Evolutionary conservation across 1,139 yeast species (phyloP).

Genomic region (Blastobotrys illinoisensis): DNA sequence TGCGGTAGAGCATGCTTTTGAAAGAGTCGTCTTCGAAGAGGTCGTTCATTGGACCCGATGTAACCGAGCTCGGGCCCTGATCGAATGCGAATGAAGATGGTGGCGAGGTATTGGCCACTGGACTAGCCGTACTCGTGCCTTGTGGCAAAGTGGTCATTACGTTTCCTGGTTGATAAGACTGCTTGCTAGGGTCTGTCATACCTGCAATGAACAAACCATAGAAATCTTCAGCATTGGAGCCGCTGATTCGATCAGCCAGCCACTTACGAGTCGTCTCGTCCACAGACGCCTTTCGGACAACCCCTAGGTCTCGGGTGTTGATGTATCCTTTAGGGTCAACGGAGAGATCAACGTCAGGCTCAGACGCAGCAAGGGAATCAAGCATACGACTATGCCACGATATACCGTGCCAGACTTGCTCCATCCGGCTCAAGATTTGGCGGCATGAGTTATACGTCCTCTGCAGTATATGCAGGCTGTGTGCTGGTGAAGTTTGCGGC

Average conservation of each 20-base stretch:
- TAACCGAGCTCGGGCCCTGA: background rate
- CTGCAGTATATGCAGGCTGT: slow-evolving; percentile 21
- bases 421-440: slow-evolving; percentile 23
- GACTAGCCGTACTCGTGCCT: background rate
- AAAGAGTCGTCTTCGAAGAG: slow-evolving; percentile 17
- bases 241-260: slow-evolving; percentile 22
- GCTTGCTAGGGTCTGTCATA: slow-evolving; percentile 15
- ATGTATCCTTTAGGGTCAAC: slow-evolving; percentile 20
- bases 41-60: background rate
- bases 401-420: slow-evolving; percentile 26
- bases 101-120: background rate
- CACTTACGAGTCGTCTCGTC: slow-evolving; percentile 25
- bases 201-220: slow-evolving; percentile 26
- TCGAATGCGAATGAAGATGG: background rate
- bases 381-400: slow-evolving; percentile 26
- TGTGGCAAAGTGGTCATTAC: background rate
- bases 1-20: slow-evolving; percentile 20
- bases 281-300: slow-evolving; percentile 22
- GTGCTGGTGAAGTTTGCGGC: slow-evolving; percentile 19
- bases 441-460: slow-evolving; percentile 24
- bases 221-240: slow-evolving; percentile 19
- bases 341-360: slow-evolving; percentile 28
- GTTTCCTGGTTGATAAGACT: slow-evolving; percentile 1
- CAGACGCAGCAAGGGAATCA: slow-evolving; percentile 27
- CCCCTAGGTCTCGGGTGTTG: slow-evolving; percentile 23